phyloP scores from a whole-genome alignment of 1,284 basidiomycete species.

The Hemileia vastatrix region DNA sequence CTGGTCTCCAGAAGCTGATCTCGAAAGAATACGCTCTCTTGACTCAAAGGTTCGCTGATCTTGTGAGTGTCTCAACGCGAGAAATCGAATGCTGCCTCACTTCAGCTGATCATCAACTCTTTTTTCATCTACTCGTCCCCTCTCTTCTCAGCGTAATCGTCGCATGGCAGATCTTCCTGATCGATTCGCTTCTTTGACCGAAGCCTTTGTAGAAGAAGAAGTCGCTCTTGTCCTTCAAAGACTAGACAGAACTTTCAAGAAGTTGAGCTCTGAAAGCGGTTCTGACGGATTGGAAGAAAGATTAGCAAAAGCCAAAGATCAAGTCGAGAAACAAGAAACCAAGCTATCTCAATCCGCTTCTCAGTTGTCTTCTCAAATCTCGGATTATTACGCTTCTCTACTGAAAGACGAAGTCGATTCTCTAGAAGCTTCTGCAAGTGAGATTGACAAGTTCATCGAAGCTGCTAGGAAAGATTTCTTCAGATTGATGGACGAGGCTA shows the following conservation, averaged over 20 bases:
- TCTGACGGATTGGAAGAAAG: slow-evolving; percentile 13
- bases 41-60: slow-evolving; percentile 30
- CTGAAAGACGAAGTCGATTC: slow-evolving; percentile 28
- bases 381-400: neutral
- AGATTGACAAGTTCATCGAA: slow-evolving; percentile 30
- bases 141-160: slow-evolving; percentile 13
- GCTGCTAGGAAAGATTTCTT: slow-evolving; percentile 32
- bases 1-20: no score
- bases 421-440: slow-evolving; percentile 30
- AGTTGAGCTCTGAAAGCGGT: slow-evolving; percentile 24
- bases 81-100: neutral
- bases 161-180: slow-evolving; percentile 31
- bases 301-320: slow-evolving; percentile 20
- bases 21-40: slow-evolving; percentile 33
- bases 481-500: slow-evolving; percentile 33
- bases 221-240: slow-evolving; percentile 31
- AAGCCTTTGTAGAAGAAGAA: slow-evolving; percentile 35
- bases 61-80: slow-evolving; percentile 2
- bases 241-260: slow-evolving; percentile 30
- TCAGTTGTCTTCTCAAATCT: neutral
- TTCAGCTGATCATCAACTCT: neutral
- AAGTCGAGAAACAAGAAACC: slow-evolving; percentile 28
- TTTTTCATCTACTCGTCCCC: neutral
- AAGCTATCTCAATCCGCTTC: slow-evolving; percentile 19
- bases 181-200: slow-evolving; percentile 32